These are phyloP conservation scores for Trichophyton verrucosum DNA, from an alignment of 2,329 filamentous ascomycete genomes.

Conservation along the genomic window DNA sequence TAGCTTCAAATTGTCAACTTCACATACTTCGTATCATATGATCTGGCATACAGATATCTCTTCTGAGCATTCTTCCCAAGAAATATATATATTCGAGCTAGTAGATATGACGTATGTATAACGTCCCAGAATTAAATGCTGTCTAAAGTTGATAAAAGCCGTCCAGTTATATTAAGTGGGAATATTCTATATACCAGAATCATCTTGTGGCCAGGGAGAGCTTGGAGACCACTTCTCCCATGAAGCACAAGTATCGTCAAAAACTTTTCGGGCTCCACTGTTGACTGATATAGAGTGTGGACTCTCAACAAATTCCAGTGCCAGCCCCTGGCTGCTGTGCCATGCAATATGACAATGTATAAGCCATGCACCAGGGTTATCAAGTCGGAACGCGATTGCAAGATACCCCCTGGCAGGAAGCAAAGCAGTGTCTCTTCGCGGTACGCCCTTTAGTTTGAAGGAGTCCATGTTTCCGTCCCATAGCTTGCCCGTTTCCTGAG, in stretches of 20 bases:
- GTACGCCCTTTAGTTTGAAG: conserved; percentile 25
- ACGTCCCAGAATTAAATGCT: too few species aligned
- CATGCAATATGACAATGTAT: conserved; percentile 13
- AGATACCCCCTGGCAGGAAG: conserved; percentile 35
- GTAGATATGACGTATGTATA: too few species aligned
- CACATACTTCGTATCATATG: too few species aligned
- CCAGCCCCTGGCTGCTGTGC: conserved; percentile 50
- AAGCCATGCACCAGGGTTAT: conserved; percentile 30
- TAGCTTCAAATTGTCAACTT: too few species aligned
- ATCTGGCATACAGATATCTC: too few species aligned
- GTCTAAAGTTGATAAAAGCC: not conserved
- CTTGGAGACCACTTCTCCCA: not conserved
- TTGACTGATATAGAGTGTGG: not conserved
- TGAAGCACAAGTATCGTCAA: not conserved
- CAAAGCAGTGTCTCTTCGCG: conserved; percentile 37
- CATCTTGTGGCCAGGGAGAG: not conserved
- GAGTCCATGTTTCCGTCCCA: not conserved
- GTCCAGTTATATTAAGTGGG: not conserved
- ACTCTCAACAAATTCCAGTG: conserved; percentile 40
- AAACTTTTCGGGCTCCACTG: not conserved
- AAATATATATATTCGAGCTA: too few species aligned
- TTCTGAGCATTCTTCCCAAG: too few species aligned
- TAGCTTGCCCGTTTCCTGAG: conserved; percentile 24
- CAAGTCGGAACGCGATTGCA: conserved; percentile 37
- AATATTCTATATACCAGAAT: not conserved